A percentile compares a stretch with the other conserved stretches of the same genome.
phyloP scores from a whole-genome alignment of 768 basidiomycete species.

The Xerocomellus chrysenteron region DNA sequence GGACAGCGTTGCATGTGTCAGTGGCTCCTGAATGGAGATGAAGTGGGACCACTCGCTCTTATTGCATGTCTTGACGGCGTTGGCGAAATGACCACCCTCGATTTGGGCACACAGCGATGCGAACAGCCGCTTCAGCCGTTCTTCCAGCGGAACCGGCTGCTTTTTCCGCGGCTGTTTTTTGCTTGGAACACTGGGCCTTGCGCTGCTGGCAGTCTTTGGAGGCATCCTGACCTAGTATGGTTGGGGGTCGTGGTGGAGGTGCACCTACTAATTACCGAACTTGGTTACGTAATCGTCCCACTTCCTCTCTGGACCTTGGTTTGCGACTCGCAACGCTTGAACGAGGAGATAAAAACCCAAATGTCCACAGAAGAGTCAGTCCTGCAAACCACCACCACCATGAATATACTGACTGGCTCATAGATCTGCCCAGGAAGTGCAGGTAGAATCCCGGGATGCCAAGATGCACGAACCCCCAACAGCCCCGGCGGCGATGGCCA shows the following conservation, averaged over 20 bases:
- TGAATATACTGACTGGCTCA: slow-evolving; percentile 3
- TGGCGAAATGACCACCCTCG: slow-evolving; percentile 82
- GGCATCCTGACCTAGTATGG: slow-evolving; percentile 16
- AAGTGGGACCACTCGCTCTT: slow-evolving; percentile 60
- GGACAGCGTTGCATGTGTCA: slow-evolving; percentile 16
- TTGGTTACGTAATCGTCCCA: slow-evolving; percentile 19
- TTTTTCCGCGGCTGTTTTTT: slow-evolving; percentile 21
- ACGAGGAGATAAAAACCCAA: slow-evolving; percentile 21
- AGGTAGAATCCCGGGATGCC: slow-evolving; percentile 31
- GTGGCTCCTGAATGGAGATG: slow-evolving; percentile 20
- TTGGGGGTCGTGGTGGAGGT: slow-evolving; percentile 7
- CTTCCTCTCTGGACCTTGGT: background rate
- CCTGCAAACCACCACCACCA: slow-evolving; percentile 5
- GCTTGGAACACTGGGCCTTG: slow-evolving; percentile 2
- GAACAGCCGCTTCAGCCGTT: slow-evolving; percentile 58
- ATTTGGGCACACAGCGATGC: slow-evolving; percentile 83
- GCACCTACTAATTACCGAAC: slow-evolving; percentile 20
- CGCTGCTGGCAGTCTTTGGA: slow-evolving; percentile 12
- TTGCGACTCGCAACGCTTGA: background rate
- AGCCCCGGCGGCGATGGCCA: slow-evolving; percentile 45
- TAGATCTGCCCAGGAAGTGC: slow-evolving; percentile 33
- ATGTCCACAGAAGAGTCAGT: slow-evolving; percentile 59
- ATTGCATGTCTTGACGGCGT: slow-evolving; percentile 89
- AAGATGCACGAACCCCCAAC: slow-evolving; percentile 42
- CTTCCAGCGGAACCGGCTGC: slow-evolving; percentile 21